These are phyloP conservation scores for Pseudonitzschia pungens DNA, from an alignment of 108 stramenopile genomes.

Conservation along the genomic window DNA sequence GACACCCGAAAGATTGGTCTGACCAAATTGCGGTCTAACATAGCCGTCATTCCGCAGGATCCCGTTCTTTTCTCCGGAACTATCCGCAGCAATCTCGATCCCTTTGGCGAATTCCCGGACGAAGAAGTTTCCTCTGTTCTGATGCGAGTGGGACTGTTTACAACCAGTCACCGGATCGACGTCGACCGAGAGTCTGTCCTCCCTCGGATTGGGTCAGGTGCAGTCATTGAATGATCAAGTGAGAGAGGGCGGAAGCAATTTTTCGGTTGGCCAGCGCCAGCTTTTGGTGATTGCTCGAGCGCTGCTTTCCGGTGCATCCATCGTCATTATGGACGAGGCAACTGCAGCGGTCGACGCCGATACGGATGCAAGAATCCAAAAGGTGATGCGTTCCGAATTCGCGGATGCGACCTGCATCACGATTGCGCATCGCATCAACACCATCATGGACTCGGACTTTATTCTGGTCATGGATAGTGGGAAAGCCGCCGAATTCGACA, in stretches of 20 bases:
- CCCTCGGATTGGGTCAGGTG: constrained; percentile 28
- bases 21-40: constrained; percentile 55
- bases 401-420: constrained; percentile 67
- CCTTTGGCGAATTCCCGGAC: constrained; percentile 65
- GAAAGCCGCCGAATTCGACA: constrained; percentile 68
- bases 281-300: constrained; percentile 92
- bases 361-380: constrained; percentile 88
- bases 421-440: constrained; percentile 91
- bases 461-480: constrained; percentile 92
- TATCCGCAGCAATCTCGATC: constrained; percentile 87
- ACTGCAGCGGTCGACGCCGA: constrained; percentile 85
- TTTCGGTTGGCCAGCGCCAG: constrained; percentile 90
- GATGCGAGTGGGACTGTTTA: constrained; percentile 52
- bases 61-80: constrained; percentile 88
- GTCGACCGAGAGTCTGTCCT: constrained; percentile 12
- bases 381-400: constrained; percentile 64
- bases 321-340: constrained; percentile 90
- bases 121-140: constrained; percentile 60
- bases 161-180: constrained; percentile 17
- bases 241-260: constrained; percentile 83
- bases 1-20: constrained; percentile 72
- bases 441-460: constrained; percentile 88
- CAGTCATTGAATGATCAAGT: constrained; percentile 66
- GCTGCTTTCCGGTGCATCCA: constrained; percentile 55
- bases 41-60: constrained; percentile 93